Evolutionary conservation across 495 filamentous ascomycete species (phyloP).

Genomic region (Immersiella caudata): DNA sequence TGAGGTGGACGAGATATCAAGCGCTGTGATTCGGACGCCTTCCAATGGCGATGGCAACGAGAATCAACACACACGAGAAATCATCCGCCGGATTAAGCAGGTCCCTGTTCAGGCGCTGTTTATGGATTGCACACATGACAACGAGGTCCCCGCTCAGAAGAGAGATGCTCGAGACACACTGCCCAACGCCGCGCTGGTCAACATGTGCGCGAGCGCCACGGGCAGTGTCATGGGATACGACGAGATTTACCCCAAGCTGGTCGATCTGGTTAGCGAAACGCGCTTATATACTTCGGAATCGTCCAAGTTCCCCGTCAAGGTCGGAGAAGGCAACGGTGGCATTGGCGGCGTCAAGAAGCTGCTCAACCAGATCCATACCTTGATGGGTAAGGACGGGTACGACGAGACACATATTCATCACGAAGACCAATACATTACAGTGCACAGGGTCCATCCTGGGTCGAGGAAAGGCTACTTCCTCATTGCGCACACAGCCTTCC

Average conservation of each 20-base stretch:
- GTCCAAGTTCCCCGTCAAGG: conserved; percentile 60
- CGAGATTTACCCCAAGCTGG: conserved; percentile 88
- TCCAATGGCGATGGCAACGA: conserved; percentile 29
- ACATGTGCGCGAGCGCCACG: conserved; percentile 90
- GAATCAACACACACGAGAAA: conserved; percentile 48
- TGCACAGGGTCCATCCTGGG: conserved; percentile 90
- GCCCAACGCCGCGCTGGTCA: conserved; percentile 91
- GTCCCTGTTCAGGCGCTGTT: conserved; percentile 91
- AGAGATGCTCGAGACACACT: conserved; percentile 92
- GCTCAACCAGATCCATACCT: conserved; percentile 86
- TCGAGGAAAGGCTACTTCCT: conserved; percentile 91
- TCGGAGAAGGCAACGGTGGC: conserved; percentile 69
- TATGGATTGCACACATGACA: conserved; percentile 99
- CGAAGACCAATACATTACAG: conserved; percentile 91
- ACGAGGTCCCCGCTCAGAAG: conserved; percentile 94
- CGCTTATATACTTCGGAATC: conserved; percentile 76
- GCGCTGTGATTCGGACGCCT: conserved; percentile 40
- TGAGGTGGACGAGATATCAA: conserved; percentile 68
- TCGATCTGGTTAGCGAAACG: conserved; percentile 88
- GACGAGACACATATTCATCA: conserved; percentile 97
- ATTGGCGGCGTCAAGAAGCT: conserved; percentile 89
- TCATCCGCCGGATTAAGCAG: conserved; percentile 72
- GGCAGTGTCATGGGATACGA: conserved; percentile 99
- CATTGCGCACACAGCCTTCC: conserved; percentile 92
- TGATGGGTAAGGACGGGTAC: conserved; percentile 93